Base-by-base conservation (phyloP, 2,329 filamentous ascomycete species). In the Sporothrix brasiliensis region DNA sequence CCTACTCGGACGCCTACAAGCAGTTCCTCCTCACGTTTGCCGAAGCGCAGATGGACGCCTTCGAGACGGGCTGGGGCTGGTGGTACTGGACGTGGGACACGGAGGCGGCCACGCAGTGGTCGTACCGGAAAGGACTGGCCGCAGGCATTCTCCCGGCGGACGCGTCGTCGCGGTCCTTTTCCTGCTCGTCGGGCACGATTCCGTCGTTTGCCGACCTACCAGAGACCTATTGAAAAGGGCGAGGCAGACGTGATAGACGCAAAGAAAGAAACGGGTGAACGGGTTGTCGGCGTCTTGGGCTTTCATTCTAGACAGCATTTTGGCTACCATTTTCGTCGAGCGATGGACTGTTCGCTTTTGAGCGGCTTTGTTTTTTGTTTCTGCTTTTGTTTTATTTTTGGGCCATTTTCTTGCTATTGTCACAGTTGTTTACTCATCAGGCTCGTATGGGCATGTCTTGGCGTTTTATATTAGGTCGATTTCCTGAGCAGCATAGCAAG, bases 1-100 rank as follows among this genome's bases (percentile, higher is more conserved):
- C 81, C 4, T 98, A 94, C 83, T 88, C 86, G 50, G 83, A 83
- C 71, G 81, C 83, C 4, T 99, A 99, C 81, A 97, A 95, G 81
- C 82, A 89, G 75, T 98, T 94, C 80, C 83, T 99, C 73, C 87
- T 88, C 74, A 92, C 92, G 80, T 98, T 98, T 81, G 95, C 95
- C 6, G 91, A 97, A 80, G 95, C 94, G 69, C 95, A 99, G 82
- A 99, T 99, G 92, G 86, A 90, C 75, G 92, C 90, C 71, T 99
- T 98, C 77, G 94, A 98, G 80, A 89, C 90, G 73, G 93, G 92
- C 6, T 95, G 92, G 90, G 95, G 95, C 65, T 99, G 95, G 95
- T 97, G 97, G 82, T 99, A 99, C 81, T 99, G 95, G 95, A 98
- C 94, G 47, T 79, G 95, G 94, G 88, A 93, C 81, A 97, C 94